These are phyloP conservation scores for Podaxis sp. DNA, from an alignment of 768 basidiomycete genomes.

Conservation along the genomic window DNA sequence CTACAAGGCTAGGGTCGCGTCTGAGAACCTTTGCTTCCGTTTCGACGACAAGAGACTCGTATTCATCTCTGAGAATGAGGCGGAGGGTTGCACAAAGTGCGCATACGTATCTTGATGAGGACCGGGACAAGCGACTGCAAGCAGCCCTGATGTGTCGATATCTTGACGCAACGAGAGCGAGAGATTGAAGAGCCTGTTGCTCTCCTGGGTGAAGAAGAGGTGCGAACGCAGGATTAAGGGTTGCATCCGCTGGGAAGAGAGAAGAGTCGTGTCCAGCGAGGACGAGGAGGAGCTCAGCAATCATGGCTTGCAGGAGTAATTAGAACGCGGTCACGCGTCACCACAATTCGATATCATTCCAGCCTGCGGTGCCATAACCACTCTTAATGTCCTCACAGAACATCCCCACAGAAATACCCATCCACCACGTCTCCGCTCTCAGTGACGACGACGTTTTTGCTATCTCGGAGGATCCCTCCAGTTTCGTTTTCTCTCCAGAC, in stretches of 20 bases:
- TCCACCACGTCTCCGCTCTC: conserved; percentile 31
- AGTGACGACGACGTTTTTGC: conserved; percentile 61
- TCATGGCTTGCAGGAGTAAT: conserved; percentile 47
- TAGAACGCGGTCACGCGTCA: conserved; percentile 12
- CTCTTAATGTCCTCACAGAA: conserved; percentile 21
- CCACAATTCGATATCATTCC: conserved; percentile 16
- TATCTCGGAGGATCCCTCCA: conserved; percentile 47
- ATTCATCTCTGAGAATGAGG: conserved; percentile 75
- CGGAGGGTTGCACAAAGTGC: conserved; percentile 74
- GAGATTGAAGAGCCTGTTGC: conserved; percentile 76
- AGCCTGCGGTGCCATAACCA: conserved; percentile 12
- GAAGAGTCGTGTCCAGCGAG: conserved; percentile 88
- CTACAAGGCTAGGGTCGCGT: conserved; percentile 76
- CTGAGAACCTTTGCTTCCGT: conserved; percentile 79
- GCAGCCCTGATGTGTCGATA: conserved; percentile 72
- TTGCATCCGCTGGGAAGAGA: conserved; percentile 64
- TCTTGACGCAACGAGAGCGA: conserved; percentile 71
- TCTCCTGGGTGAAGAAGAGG: conserved; percentile 89
- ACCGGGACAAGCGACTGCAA: conserved; percentile 49
- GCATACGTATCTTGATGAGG: conserved; percentile 74
- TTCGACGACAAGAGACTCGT: conserved; percentile 74
- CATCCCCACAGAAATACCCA: conserved; percentile 17
- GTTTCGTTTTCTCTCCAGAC: conserved; percentile 57
- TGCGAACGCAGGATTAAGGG: conserved; percentile 60
- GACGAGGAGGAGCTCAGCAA: conserved; percentile 84